Conservation (phyloP, 345 rosid genomes). For the Eucalyptus erythrocorys region DNA sequence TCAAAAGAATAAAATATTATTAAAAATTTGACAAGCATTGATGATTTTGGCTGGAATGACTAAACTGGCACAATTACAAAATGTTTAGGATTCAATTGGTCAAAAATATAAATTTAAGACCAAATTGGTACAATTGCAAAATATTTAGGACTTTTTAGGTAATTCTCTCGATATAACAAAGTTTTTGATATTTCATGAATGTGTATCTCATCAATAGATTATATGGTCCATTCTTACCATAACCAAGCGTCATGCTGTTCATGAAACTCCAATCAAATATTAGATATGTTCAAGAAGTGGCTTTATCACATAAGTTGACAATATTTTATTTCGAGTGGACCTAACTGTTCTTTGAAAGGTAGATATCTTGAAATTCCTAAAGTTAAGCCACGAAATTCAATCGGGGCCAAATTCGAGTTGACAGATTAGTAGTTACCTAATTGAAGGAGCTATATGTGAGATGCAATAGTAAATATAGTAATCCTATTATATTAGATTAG, state of each 20-base stretch:
- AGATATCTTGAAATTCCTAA: background rate
- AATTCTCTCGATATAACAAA: too few relatives aligned
- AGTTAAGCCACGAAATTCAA: background rate
- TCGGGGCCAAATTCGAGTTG: background rate
- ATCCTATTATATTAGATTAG: background rate
- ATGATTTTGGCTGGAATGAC: accelerated
- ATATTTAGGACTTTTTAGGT: too few relatives aligned
- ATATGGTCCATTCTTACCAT: background rate
- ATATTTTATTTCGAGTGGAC: background rate
- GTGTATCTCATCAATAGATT: too few relatives aligned
- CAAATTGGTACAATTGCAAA: accelerated
- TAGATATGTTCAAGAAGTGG: background rate
- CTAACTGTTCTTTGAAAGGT: background rate
- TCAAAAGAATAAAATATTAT: too few relatives aligned
- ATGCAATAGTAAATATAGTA: background rate
- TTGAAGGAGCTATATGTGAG: background rate
- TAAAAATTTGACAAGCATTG: accelerated
- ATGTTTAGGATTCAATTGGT: accelerated
- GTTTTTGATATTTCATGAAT: too few relatives aligned
- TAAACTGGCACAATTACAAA: accelerated
- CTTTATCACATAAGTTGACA: background rate
- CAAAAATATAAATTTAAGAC: background rate
- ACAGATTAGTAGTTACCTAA: background rate
- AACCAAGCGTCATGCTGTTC: background rate
- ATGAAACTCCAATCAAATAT: background rate